Base-by-base conservation (phyloP, 2,329 filamentous ascomycete genomes). In the Ceratocystis diversiconidia region DNA sequence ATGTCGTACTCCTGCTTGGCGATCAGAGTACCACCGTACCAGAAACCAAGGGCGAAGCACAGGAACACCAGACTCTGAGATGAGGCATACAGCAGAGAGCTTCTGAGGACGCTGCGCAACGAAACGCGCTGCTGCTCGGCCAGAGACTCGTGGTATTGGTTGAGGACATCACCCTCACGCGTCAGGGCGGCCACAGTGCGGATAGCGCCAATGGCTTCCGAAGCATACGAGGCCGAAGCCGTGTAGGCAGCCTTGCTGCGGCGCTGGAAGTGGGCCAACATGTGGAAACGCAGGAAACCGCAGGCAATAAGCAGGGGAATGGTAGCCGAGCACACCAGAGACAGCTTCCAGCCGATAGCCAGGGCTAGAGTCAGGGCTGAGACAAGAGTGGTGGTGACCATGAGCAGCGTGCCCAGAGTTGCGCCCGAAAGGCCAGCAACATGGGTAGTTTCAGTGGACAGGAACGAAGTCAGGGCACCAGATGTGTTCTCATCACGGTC, bases 101-200 rank as follows among this genome's bases (percentile, higher is more conserved):
- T 90, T 71, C 85, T 87, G 68, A 90, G 74, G 41, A 96, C 83
- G 0, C 90, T 94, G 8, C 81, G 79, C 46, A 95, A 74, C 68
- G 88, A 89, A 60, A 79, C 78, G 64, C 80, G 82, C 62, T 85
- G 85, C 73, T 95, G 90, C 0, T 71, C 72, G 0, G 80, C 85
- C 41, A 94, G 82, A 61, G 84, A 84, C 1, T 75, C 73, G 67
- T 83, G 86, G 77, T 95, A 99, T 63, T 85, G 80, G 1, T 75
- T 71, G 70, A 90, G 81, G 2, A 97, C 90, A 71, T 96, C 90
- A 0, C 82, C 76, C 76, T 99, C 94, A 8, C 92, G 84, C 0
- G 92, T 96, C 57, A 99, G 81, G 7, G 90, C 89, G 3, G 92
- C 92, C 8, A 97, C 92, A 1, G 94, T 97, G 63, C 92, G 88